Conservation (phyloP, 2,329 filamentous ascomycete species). For the Verticillium alfalfae region DNA sequence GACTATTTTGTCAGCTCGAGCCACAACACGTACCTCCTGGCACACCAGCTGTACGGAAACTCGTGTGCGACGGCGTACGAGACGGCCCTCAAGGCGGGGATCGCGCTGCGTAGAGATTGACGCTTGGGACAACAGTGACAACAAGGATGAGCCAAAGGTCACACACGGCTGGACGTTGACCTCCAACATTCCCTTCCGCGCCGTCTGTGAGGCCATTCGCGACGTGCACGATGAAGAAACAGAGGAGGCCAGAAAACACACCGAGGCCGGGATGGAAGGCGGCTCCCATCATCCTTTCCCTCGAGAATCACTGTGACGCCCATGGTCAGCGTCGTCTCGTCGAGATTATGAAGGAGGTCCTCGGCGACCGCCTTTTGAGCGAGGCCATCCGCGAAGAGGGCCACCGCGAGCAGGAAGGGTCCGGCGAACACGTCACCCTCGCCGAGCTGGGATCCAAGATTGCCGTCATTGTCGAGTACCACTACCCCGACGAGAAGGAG, state of each 20-base stretch:
- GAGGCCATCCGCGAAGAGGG: conserved; percentile 51
- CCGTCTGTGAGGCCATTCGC: conserved; percentile 60
- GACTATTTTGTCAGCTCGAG: conserved; percentile 70
- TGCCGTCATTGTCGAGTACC: conserved; percentile 63
- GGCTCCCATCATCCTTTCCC: conserved; percentile 57
- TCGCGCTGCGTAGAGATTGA: conserved; percentile 70
- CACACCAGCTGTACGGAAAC: conserved; percentile 62
- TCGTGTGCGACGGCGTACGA: conserved; percentile 60
- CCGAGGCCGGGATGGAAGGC: conserved; percentile 31
- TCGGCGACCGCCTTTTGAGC: conserved; percentile 54
- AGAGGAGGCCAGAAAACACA: conserved; percentile 25
- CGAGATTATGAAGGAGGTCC: conserved; percentile 60
- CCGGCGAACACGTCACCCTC: conserved; percentile 49
- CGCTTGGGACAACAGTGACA: conserved; percentile 61
- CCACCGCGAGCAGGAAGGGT: conserved; percentile 45
- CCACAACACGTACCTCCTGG: conserved; percentile 68
- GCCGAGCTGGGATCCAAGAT: conserved; percentile 57
- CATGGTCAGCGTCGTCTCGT: conserved; percentile 57
- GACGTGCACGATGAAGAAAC: conserved; percentile 56
- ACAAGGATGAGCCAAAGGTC: conserved; percentile 61
- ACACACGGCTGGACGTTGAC: conserved; percentile 66
- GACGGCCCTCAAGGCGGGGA: conserved; percentile 55
- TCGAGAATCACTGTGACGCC: conserved; percentile 61
- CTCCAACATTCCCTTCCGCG: conserved; percentile 58
- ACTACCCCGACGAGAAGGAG: conserved; percentile 46